These are phyloP conservation scores for Medicago truncatula DNA, from an alignment of 306 rosid genomes.

Conservation along the genomic window MtrunA17r5.0-ANR NC_053044.1:2101001-2101500, in stretches of 20 bases:
- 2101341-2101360: not conserved
- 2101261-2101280: constrained; percentile 7
- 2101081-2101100: constrained; percentile 6
- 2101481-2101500: too few relatives aligned
- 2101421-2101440: too few relatives aligned
- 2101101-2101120: not conserved
- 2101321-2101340: not conserved
- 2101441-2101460: too few relatives aligned
- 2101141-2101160: not conserved
- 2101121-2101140: constrained; percentile 1
- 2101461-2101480: too few relatives aligned
- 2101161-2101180: not conserved
- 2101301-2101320: not conserved
- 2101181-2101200: not conserved
- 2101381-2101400: constrained; percentile 1
- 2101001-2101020: constrained; percentile 8
- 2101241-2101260: constrained; percentile 10
- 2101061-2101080: constrained; percentile 1
- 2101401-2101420: not conserved
- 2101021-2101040: constrained; percentile 6
- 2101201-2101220: not conserved
- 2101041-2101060: constrained; percentile 14
- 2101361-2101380: not conserved
- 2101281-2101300: not conserved
- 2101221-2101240: constrained; percentile 3